Conservation (phyloP, 805 yeast species). For the Wickerhamomyces kurtzmanii region DNA sequence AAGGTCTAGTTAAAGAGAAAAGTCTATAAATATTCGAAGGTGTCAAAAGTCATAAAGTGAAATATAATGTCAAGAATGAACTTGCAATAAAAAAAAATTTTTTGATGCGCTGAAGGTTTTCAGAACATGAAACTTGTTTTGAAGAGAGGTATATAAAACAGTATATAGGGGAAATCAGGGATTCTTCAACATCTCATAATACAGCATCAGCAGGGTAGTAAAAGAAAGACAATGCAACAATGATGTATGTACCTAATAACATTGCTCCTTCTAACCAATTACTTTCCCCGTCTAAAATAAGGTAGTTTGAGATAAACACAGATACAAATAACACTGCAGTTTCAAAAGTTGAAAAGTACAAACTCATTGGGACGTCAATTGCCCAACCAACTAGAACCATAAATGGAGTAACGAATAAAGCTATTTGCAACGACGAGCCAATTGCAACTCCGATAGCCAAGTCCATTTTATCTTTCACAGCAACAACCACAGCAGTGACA, state of each 20-base stretch:
- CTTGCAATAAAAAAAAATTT: too few species aligned
- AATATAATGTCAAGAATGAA: too few species aligned
- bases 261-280: constrained; percentile 97
- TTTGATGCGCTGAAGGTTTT: too few species aligned
- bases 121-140: too few species aligned
- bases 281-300: constrained; percentile 87
- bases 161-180: too few species aligned
- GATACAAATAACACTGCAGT: constrained; percentile 87
- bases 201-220: constrained; percentile 80
- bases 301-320: constrained; percentile 78
- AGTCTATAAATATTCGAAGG: too few species aligned
- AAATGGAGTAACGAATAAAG: constrained; percentile 91
- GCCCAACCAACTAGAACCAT: constrained; percentile 93
- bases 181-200: too few species aligned
- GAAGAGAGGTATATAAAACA: too few species aligned
- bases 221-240: constrained; percentile 84
- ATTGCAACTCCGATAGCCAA: constrained; percentile 94
- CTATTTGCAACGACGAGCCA: constrained; percentile 92
- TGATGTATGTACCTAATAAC: constrained; percentile 77
- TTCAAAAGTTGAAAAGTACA: constrained; percentile 88
- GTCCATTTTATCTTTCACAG: constrained; percentile 95
- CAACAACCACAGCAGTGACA: constrained; percentile 92
- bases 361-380: constrained; percentile 83
- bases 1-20: too few species aligned
- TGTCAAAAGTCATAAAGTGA: too few species aligned